A percentile compares a stretch with the other conserved stretches of the same genome.
phyloP scores from a whole-genome alignment of 805 yeast genomes.

The Saccharomyces mikatae region DNA sequence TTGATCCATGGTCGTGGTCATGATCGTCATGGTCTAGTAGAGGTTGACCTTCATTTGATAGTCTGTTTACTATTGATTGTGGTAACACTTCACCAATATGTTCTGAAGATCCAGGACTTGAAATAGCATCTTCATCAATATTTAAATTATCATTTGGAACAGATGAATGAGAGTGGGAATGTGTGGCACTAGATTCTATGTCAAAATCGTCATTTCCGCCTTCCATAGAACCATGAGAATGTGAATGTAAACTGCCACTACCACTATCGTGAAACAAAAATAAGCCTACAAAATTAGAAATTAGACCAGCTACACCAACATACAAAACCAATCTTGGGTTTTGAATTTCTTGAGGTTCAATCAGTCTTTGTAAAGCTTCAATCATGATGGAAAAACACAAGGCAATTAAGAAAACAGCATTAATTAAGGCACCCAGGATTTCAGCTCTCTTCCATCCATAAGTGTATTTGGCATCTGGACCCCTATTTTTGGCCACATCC shows the following conservation, averaged over 20 bases:
- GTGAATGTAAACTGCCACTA: slow-evolving; percentile 42
- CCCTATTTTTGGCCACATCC: slow-evolving; percentile 68
- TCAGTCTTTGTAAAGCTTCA: slow-evolving; percentile 85
- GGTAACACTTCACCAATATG: not conserved
- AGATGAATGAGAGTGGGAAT: not conserved
- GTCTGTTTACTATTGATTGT: not conserved
- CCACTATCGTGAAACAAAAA: slow-evolving; percentile 85
- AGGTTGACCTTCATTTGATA: not conserved
- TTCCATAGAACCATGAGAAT: slow-evolving; percentile 23
- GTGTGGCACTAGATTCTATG: not conserved
- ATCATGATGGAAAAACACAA: slow-evolving; percentile 85
- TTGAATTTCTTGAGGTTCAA: slow-evolving; percentile 68
- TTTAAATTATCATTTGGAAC: not conserved
- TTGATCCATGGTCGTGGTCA: not conserved
- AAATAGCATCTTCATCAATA: slow-evolving; percentile 11
- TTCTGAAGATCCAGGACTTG: not conserved
- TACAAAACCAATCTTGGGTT: slow-evolving; percentile 75
- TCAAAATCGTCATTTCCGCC: slow-evolving; percentile 1
- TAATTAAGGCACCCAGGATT: slow-evolving; percentile 86
- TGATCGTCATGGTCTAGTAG: not conserved
- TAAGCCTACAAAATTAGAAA: slow-evolving; percentile 77
- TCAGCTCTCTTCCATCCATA: slow-evolving; percentile 99
- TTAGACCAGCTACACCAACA: slow-evolving; percentile 78
- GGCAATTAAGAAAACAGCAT: slow-evolving; percentile 88
- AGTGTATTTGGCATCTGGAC: slow-evolving; percentile 83